Conservation (phyloP, 1,284 basidiomycete species). For the Ustilago crameri region DNA sequence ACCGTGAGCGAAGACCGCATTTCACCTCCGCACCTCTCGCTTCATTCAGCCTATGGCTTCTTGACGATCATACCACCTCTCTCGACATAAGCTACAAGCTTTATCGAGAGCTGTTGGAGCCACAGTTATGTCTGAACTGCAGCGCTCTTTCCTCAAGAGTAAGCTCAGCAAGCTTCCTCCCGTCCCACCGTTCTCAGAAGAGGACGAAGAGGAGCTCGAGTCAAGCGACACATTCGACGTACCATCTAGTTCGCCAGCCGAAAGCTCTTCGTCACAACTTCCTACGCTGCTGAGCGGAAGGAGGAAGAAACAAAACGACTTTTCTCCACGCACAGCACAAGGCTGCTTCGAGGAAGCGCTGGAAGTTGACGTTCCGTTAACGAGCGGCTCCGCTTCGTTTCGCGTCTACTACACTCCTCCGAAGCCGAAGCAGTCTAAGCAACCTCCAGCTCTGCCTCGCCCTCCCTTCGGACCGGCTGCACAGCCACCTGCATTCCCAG, state of each 20-base stretch:
- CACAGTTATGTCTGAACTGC: constrained; percentile 33
- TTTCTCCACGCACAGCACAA: constrained; percentile 52
- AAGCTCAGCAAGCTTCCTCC: constrained; percentile 44
- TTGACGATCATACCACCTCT: neutral
- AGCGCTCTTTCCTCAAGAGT: constrained; percentile 43
- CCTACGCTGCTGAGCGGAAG: constrained; percentile 1
- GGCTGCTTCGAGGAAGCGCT: constrained; percentile 64
- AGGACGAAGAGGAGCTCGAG: constrained; percentile 7
- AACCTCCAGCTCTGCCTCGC: neutral
- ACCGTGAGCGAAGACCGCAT: no score
- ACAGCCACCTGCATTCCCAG: neutral
- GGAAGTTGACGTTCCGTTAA: constrained; percentile 56
- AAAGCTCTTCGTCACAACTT: neutral
- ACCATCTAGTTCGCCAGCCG: neutral
- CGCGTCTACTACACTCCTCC: constrained; percentile 68
- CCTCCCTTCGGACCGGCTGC: neutral
- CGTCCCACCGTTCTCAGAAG: constrained; percentile 37
- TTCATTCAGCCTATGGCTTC: no score
- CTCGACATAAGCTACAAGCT: neutral
- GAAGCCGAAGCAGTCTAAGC: constrained; percentile 4
- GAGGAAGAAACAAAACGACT: constrained; percentile 18
- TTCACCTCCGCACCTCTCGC: no score
- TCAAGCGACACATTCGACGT: constrained; percentile 8
- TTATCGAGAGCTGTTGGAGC: no score
- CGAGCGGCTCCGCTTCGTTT: constrained; percentile 62